phyloP scores from a whole-genome alignment of 306 rosid genomes.

The Corylus heterophylla region DNA sequence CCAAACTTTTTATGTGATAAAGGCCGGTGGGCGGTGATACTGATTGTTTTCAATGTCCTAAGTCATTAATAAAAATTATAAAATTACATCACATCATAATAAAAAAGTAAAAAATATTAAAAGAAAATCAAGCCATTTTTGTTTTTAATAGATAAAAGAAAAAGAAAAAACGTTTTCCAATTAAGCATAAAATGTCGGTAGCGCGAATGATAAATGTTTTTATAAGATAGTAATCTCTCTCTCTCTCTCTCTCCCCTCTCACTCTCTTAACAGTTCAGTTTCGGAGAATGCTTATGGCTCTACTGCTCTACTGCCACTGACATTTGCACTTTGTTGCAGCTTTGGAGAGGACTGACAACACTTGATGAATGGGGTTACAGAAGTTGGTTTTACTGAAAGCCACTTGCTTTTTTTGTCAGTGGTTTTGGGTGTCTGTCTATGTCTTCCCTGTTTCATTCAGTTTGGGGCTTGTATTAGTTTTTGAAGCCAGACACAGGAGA shows the following conservation, averaged over 20 bases:
- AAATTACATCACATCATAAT: no score
- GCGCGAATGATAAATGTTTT: no score
- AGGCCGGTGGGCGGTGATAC: no score
- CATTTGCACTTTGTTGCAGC: slow-evolving; percentile 43
- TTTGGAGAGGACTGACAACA: slow-evolving; percentile 63
- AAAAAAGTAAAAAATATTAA: no score
- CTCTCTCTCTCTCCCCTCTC: slow-evolving; percentile 3
- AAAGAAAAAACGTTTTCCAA: no score
- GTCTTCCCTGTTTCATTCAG: background rate
- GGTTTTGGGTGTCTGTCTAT: slow-evolving; percentile 1
- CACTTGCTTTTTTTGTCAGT: background rate
- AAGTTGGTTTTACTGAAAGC: background rate
- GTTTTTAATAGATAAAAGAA: no score
- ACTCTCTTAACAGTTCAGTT: background rate
- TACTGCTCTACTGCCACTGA: background rate
- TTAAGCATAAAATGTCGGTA: no score
- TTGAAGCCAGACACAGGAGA: background rate
- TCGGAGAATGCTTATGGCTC: background rate
- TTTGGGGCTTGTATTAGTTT: background rate
- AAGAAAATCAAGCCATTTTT: no score
- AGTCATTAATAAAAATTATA: no score
- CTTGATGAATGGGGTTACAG: slow-evolving; percentile 33
- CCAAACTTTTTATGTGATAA: no score
- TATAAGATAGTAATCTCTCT: slow-evolving; percentile 41
- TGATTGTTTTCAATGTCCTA: no score